Evolutionary conservation across 2,329 filamentous ascomycete genomes (phyloP).

Genomic region (Bertia moriformis): DNA sequence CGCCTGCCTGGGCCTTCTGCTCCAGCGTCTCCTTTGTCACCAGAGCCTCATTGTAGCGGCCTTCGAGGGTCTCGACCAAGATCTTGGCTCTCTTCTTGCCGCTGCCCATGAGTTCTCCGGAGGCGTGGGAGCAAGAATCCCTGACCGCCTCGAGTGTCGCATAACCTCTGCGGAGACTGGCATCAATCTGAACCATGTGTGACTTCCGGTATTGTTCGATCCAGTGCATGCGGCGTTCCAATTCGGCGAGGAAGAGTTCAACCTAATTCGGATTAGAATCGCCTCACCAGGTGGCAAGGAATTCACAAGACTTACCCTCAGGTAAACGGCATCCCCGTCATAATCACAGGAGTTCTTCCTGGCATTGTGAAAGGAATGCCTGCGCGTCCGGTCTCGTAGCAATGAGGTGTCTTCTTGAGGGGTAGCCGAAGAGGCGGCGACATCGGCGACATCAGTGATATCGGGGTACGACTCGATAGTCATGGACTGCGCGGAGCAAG

Average conservation of each 20-base stretch:
- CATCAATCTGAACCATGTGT: slow-evolving; percentile 1
- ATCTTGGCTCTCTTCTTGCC: slow-evolving; percentile 11
- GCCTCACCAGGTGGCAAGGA: no score
- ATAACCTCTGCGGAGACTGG: not conserved
- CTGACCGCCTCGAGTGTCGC: not conserved
- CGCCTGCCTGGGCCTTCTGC: slow-evolving; percentile 49
- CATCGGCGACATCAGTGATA: not conserved
- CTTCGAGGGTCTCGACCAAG: slow-evolving; percentile 50
- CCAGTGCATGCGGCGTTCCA: not conserved
- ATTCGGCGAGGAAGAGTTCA: not conserved
- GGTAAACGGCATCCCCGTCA: not conserved
- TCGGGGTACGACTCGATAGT: not conserved
- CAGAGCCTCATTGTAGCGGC: slow-evolving; percentile 45
- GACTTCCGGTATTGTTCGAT: slow-evolving; percentile 1
- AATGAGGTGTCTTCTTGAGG: not conserved
- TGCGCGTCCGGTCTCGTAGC: not conserved
- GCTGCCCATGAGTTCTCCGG: not conserved
- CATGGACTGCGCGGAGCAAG: not conserved
- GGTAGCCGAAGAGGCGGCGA: not conserved
- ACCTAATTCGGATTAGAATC: not conserved
- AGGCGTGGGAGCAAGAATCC: not conserved
- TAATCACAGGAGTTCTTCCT: not conserved
- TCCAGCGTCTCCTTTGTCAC: slow-evolving; percentile 50
- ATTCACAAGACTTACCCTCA: not conserved
- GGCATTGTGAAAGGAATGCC: not conserved